Evolutionary conservation across 495 filamentous ascomycete species (phyloP).

Genomic region (Hypoxylon subgilvum): DNA sequence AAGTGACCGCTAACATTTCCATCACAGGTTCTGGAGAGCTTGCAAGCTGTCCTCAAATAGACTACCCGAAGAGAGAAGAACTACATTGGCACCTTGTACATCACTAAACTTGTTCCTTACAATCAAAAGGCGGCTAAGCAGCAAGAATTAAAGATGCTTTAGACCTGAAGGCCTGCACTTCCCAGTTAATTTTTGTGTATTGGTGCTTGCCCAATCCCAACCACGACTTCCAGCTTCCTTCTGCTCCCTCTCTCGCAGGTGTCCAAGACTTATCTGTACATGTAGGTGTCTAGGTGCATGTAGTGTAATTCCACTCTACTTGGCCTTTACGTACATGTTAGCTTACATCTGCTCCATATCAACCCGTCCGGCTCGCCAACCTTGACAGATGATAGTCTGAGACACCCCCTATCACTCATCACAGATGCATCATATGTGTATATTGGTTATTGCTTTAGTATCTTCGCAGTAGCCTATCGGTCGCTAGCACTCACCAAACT

Average conservation of each 20-base stretch:
- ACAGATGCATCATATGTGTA: constrained; percentile 10
- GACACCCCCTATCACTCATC: not conserved
- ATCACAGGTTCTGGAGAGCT: constrained; percentile 70
- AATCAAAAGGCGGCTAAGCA: constrained; percentile 18
- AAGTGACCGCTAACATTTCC: constrained; percentile 24
- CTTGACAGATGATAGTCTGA: not conserved
- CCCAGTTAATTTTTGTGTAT: not conserved
- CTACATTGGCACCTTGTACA: constrained; percentile 38
- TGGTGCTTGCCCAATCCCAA: constrained; percentile 11
- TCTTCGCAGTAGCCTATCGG: constrained; percentile 6
- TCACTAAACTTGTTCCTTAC: constrained; percentile 39
- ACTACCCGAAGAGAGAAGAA: constrained; percentile 33
- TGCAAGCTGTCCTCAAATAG: constrained; percentile 79
- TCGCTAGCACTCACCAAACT: not conserved
- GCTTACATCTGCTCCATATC: not conserved
- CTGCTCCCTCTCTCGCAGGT: not conserved
- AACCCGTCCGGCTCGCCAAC: not conserved
- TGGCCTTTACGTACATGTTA: too few relatives aligned
- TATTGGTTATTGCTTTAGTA: constrained; percentile 20
- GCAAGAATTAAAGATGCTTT: constrained; percentile 35
- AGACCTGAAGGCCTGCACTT: constrained; percentile 8
- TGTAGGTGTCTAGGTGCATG: too few relatives aligned
- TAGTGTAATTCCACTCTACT: too few relatives aligned
- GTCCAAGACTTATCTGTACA: too few relatives aligned
- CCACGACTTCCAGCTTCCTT: constrained; percentile 17